Evolutionary conservation across 1,139 yeast species (phyloP), one percentile per base, ranked within the genome.

Genomic region (Sugiyamaella pinicola): DNA sequence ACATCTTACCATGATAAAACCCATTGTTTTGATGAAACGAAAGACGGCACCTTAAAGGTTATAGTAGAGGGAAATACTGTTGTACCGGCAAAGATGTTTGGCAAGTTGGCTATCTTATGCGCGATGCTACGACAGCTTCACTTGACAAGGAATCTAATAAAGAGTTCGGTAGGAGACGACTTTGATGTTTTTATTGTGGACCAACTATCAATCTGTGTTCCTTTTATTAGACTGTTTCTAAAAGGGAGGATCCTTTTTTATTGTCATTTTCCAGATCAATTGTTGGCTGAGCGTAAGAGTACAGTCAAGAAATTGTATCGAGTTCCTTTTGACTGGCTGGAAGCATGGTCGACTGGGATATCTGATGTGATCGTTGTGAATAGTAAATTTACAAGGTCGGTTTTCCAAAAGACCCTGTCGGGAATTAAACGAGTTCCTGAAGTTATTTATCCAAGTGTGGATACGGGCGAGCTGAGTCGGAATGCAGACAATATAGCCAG

Each of bases 221-320:
- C 99, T 3, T 62, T 91, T 22, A 62, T 93, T 33, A 81, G 83
- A 52, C 54, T 77, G 22, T 45, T 64, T 57, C 61, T 74, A 68
- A 55, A 75, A 51, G 67, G 79, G 3, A 74, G 77, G 52, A 76
- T 87, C 4, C 69, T 93, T 49, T 93, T 93, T 67, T 93, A 93
- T 69, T 91, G 99, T 63, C 99, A 93, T 71, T 93, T 93, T 69
- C 99, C 99, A 0, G 99, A 93, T 69, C 87, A 87, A 65, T 74
- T 86, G 46, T 72, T 93, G 49, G 84, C 96, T 0, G 74, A 76
- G 22, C 83, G 85, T 48, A 73, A 76, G 1, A 75, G 85, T 2
- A 45, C 77, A 1, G 37, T 86, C 12, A 85, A 89, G 61, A 73
- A 72, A 55, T 52, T 87, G 0, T 93, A 93, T 69, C 75, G 99